These are phyloP conservation scores for Veloboletus limbatus DNA, from an alignment of 1,284 basidiomycete genomes.

Conservation along the genomic window DNA sequence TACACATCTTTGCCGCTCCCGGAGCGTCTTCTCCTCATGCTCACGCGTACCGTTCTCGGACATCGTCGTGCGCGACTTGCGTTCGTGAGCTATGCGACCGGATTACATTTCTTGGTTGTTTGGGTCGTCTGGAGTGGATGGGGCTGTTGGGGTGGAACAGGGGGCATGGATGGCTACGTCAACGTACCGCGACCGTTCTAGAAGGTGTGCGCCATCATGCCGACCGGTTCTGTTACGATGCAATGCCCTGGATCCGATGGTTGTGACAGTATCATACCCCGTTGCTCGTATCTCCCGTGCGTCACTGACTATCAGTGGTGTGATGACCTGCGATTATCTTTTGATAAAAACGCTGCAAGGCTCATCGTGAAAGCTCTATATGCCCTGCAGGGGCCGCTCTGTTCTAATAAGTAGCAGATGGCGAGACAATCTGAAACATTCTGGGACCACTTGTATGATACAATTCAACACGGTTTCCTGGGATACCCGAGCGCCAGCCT, in stretches of 20 bases:
- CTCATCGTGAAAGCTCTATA: no score
- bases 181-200: slow-evolving; percentile 22
- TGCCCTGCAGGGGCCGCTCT: no score
- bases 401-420: no score
- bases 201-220: no score
- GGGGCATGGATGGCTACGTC: slow-evolving; percentile 4
- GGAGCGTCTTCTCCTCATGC: slow-evolving; percentile 82
- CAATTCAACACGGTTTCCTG: not conserved
- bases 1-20: slow-evolving; percentile 90
- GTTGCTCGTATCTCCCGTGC: not conserved
- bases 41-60: slow-evolving; percentile 85
- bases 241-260: no score
- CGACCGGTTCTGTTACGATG: no score
- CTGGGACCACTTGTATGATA: not conserved
- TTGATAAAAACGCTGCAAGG: no score
- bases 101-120: slow-evolving; percentile 76
- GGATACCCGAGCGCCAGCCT: no score
- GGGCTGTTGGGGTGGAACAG: slow-evolving; percentile 35
- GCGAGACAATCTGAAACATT: not conserved
- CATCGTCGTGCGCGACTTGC: slow-evolving; percentile 81
- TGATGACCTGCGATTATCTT: no score
- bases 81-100: slow-evolving; percentile 80
- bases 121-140: slow-evolving; percentile 72
- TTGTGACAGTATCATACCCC: not conserved
- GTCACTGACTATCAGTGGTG: not conserved